Conservation (phyloP, 2,329 filamentous ascomycete genomes). For the Didymella segeticola region DNA sequence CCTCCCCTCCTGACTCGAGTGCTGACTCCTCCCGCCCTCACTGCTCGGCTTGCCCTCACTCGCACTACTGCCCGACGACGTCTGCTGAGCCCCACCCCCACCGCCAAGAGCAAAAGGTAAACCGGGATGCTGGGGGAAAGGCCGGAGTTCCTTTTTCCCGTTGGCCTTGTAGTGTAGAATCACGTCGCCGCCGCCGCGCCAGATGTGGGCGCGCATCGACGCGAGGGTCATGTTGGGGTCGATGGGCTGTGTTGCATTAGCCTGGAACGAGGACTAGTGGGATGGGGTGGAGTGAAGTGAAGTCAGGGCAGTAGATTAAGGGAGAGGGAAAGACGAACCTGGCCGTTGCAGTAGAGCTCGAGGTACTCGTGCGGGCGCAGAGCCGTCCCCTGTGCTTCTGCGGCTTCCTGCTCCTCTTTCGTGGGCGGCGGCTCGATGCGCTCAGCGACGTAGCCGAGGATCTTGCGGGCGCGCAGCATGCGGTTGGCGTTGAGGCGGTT, state of each 20-base stretch:
- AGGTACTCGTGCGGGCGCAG: constrained; percentile 90
- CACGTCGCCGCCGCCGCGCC: constrained; percentile 95
- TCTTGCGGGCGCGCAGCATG: constrained; percentile 95
- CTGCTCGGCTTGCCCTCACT: constrained; percentile 45
- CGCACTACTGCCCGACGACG: constrained; percentile 30
- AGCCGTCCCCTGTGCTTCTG: constrained; percentile 27
- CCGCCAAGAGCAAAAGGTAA: constrained; percentile 14
- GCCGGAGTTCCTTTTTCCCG: constrained; percentile 71
- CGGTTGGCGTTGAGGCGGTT: constrained; percentile 94
- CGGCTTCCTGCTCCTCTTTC: constrained; percentile 60
- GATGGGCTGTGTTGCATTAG: constrained; percentile 58
- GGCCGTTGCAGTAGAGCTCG: constrained; percentile 92
- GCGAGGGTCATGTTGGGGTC: constrained; percentile 89
- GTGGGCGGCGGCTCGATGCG: constrained; percentile 77
- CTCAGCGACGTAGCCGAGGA: constrained; percentile 89
- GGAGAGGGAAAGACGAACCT: constrained; percentile 62
- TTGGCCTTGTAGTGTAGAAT: constrained; percentile 90
- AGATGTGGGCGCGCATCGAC: constrained; percentile 88
- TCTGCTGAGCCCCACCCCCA: constrained; percentile 9
- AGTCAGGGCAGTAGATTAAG: background rate
- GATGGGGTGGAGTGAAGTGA: too few relatives aligned
- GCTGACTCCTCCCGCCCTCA: constrained; percentile 36
- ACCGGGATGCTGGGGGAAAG: constrained; percentile 27
- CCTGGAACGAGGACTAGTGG: background rate
- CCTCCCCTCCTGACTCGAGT: constrained; percentile 28